These are phyloP conservation scores for Emmonsiellopsis sp. DNA, from an alignment of 2,329 filamentous ascomycete genomes.

Conservation along the genomic window DNA sequence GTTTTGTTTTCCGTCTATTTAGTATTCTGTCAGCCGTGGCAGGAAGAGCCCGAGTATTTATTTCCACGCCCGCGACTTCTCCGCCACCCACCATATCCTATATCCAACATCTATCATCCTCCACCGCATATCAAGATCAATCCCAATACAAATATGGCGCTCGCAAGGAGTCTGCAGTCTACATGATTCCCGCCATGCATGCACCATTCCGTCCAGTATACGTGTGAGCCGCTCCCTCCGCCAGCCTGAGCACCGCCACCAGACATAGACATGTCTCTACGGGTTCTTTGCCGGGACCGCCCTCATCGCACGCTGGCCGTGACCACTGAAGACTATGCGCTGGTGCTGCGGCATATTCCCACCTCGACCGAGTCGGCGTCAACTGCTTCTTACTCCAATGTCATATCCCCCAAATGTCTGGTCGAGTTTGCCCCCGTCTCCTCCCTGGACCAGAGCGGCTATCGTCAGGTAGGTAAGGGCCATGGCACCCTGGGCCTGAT, in stretches of 20 bases:
- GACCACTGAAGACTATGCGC: slow-evolving; percentile 65
- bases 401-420: slow-evolving; percentile 59
- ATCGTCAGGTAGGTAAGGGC: slow-evolving; percentile 67
- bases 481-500: slow-evolving; percentile 85
- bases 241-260: not conserved
- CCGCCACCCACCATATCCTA: too few species aligned
- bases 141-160: too few species aligned
- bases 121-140: too few species aligned
- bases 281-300: slow-evolving; percentile 76
- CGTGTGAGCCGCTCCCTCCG: not conserved
- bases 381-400: slow-evolving; percentile 26
- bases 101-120: too few species aligned
- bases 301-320: slow-evolving; percentile 83
- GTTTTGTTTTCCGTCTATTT: too few species aligned
- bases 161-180: too few species aligned
- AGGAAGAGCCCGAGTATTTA: too few species aligned
- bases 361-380: slow-evolving; percentile 51
- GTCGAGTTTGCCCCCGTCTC: slow-evolving; percentile 70
- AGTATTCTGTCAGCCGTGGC: too few species aligned
- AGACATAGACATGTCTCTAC: slow-evolving; percentile 52
- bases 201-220: too few species aligned
- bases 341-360: slow-evolving; percentile 74
- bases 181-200: too few species aligned
- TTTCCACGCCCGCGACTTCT: too few species aligned
- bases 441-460: slow-evolving; percentile 62